phyloP scores from a whole-genome alignment of 805 yeast species.

The Yarrowia porcina region DNA sequence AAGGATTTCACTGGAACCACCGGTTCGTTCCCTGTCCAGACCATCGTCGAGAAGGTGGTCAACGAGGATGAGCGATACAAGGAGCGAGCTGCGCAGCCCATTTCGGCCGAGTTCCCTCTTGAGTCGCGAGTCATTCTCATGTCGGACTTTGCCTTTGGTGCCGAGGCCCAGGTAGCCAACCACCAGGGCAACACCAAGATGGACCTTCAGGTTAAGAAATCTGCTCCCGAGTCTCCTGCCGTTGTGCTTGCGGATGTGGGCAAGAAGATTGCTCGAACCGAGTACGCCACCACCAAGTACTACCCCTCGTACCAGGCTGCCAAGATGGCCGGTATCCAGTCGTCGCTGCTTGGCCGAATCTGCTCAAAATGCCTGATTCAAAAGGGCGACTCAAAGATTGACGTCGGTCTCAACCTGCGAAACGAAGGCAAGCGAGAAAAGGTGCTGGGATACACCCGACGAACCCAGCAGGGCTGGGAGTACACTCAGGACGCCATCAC shows the following conservation, averaged over 20 bases:
- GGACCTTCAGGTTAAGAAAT: conserved; percentile 34
- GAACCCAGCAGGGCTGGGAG: conserved; percentile 70
- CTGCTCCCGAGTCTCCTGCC: conserved; percentile 50
- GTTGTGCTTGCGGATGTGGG: conserved; percentile 46
- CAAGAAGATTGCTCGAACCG: conserved; percentile 53
- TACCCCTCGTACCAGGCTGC: conserved; percentile 65
- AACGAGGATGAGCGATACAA: conserved; percentile 71
- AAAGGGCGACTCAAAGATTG: conserved; percentile 50
- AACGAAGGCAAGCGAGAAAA: conserved; percentile 75
- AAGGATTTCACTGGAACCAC: conserved; percentile 61
- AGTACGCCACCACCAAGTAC: conserved; percentile 54
- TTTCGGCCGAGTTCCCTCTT: conserved; percentile 77
- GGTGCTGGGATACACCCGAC: conserved; percentile 82
- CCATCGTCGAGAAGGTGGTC: conserved; percentile 69
- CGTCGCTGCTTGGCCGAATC: conserved; percentile 68
- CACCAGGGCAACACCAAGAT: conserved; percentile 39
- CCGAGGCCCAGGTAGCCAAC: conserved; percentile 50
- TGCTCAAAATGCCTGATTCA: conserved; percentile 70
- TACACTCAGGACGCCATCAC: conserved; percentile 71
- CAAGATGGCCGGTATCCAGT: conserved; percentile 52
- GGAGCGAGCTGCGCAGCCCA: conserved; percentile 70
- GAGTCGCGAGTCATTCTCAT: conserved; percentile 70
- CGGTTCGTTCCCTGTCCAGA: conserved; percentile 69
- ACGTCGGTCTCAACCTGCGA: conserved; percentile 82
- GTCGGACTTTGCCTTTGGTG: conserved; percentile 86